A percentile compares a stretch with the other conserved stretches of the same genome.
Conservation (phyloP, 345 rosid species). For the Atalantia buxifolia region DNA sequence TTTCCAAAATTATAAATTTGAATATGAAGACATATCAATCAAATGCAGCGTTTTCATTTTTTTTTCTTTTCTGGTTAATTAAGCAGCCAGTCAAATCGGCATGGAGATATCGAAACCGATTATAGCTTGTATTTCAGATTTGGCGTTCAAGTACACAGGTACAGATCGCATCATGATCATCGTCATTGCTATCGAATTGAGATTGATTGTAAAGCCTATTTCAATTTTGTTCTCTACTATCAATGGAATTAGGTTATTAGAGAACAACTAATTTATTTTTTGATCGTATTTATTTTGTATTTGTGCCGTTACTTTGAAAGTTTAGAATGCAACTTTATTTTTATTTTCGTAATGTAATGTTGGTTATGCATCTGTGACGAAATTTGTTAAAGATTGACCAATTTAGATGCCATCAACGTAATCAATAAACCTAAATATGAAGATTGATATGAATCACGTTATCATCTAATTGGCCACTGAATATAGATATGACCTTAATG, state of each 20-base stretch:
- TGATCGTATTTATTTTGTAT: background rate
- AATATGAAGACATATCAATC: background rate
- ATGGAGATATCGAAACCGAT: slow-evolving; percentile 65
- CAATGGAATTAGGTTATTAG: too few relatives aligned
- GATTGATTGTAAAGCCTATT: background rate
- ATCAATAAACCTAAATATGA: background rate
- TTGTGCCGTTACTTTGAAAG: background rate
- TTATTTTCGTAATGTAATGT: background rate
- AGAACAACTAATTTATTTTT: background rate
- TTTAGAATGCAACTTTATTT: background rate
- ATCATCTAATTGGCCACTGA: background rate
- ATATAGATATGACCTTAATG: background rate
- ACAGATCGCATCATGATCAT: background rate
- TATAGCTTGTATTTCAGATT: slow-evolving; percentile 67
- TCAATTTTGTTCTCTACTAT: too few relatives aligned
- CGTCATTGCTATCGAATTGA: background rate
- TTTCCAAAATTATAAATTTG: background rate
- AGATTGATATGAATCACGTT: background rate
- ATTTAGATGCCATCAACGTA: background rate
- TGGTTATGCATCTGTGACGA: background rate
- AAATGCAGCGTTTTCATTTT: slow-evolving; percentile 13
- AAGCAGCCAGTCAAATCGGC: slow-evolving; percentile 56
- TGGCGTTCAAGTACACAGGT: slow-evolving; percentile 81
- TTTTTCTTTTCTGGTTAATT: background rate
- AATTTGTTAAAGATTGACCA: background rate